Conservation (phyloP, 345 rosid genomes). For the Eucalyptus caleyi region DNA sequence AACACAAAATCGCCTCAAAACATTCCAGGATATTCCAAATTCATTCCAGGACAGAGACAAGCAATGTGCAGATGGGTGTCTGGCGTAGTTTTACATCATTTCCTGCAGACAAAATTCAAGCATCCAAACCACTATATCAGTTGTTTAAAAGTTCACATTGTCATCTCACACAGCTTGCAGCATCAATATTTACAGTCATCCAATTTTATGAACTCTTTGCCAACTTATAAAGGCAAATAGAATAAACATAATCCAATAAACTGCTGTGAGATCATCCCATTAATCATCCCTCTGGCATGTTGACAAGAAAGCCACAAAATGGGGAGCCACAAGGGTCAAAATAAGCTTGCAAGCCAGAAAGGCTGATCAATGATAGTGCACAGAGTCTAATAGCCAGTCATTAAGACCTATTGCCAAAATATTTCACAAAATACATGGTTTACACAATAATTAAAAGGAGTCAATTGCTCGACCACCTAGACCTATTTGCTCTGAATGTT, state of each 20-base stretch:
- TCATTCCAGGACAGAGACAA: neutral
- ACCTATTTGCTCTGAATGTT: neutral
- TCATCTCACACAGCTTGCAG: neutral
- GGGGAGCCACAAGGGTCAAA: neutral
- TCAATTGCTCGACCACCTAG: neutral
- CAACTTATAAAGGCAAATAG: neutral
- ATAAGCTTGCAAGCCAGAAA: neutral
- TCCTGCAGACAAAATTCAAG: neutral
- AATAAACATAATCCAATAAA: neutral
- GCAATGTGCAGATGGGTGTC: neutral
- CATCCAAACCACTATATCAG: fast-evolving
- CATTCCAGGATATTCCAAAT: neutral
- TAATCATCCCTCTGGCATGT: neutral
- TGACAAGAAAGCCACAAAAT: neutral
- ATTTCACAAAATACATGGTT: neutral
- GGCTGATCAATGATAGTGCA: neutral
- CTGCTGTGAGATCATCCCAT: neutral
- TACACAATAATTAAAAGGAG: neutral
- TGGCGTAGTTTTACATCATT: neutral
- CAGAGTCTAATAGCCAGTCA: neutral
- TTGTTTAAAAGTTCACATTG: neutral
- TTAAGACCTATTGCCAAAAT: neutral
- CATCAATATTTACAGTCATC: neutral
- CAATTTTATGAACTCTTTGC: neutral
- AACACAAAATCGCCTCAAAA: neutral